Conservation (phyloP, 352 stramenopile genomes). For the Phytophthora pinifolia region DNA sequence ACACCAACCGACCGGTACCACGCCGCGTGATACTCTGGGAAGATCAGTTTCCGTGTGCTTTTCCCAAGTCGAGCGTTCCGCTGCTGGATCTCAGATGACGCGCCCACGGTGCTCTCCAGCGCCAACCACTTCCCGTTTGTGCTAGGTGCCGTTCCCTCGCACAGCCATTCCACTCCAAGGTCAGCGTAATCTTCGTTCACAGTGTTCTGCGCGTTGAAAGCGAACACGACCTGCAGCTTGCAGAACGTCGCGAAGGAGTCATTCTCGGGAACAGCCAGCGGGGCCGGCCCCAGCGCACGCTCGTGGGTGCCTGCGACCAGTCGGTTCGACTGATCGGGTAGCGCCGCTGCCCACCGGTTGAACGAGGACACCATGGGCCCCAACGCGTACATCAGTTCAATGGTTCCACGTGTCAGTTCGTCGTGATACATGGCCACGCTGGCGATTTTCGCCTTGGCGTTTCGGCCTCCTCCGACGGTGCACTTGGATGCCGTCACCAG, state of each 20-base stretch:
- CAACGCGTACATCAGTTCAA: slow-evolving; percentile 61
- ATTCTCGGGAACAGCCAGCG: slow-evolving; percentile 41
- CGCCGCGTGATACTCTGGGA: slow-evolving; percentile 38
- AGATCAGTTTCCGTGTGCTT: slow-evolving; percentile 47
- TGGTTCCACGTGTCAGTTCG: slow-evolving; percentile 49
- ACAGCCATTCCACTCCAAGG: slow-evolving; percentile 70
- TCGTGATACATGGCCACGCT: slow-evolving; percentile 85
- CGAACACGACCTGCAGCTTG: slow-evolving; percentile 76
- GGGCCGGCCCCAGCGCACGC: slow-evolving; percentile 37
- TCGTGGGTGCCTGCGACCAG: slow-evolving; percentile 61
- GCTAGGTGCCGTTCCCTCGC: slow-evolving; percentile 48
- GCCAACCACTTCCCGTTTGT: slow-evolving; percentile 63
- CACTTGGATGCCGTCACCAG: slow-evolving; percentile 78
- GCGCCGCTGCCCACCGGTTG: slow-evolving; percentile 43
- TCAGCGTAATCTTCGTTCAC: slow-evolving; percentile 60
- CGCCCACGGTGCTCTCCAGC: slow-evolving; percentile 51
- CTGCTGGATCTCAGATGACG: slow-evolving; percentile 76
- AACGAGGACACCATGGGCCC: slow-evolving; percentile 66
- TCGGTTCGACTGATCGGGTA: slow-evolving; percentile 25
- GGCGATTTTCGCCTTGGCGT: slow-evolving; percentile 46
- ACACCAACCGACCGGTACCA: slow-evolving; percentile 68
- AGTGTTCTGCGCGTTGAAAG: slow-evolving; percentile 63
- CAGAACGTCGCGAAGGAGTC: slow-evolving; percentile 41
- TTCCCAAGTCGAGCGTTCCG: slow-evolving; percentile 66
- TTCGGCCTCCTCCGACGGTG: slow-evolving; percentile 54